Evolutionary conservation across 768 basidiomycete genomes (phyloP).

Genomic region (Leccinum barrowsii): DNA sequence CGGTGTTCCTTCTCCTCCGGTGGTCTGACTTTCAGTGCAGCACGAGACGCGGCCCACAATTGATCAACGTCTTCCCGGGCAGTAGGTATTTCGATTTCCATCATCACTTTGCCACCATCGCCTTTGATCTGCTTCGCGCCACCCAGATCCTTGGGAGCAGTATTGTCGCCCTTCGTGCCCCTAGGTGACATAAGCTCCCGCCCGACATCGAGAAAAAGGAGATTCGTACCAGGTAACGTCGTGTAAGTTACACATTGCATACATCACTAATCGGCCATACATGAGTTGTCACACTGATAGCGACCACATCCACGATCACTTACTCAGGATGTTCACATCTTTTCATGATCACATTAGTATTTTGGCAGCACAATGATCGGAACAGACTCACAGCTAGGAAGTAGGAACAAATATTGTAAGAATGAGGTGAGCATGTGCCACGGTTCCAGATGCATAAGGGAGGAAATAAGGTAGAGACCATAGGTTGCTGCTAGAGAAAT

Average conservation of each 20-base stretch:
- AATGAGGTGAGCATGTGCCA: constrained; percentile 98
- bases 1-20: constrained; percentile 79
- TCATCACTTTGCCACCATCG: constrained; percentile 79
- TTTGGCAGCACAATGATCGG: background rate
- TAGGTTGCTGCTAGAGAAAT: constrained; percentile 76
- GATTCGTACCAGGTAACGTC: constrained; percentile 70
- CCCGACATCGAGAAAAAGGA: background rate
- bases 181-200: constrained; percentile 26
- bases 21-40: constrained; percentile 62
- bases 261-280: constrained; percentile 59
- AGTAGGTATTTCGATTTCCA: constrained; percentile 84
- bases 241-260: constrained; percentile 90
- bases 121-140: constrained; percentile 86
- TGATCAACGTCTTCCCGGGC: constrained; percentile 84
- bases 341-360: constrained; percentile 9
- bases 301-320: constrained; percentile 14
- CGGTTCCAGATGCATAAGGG: constrained; percentile 87
- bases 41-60: constrained; percentile 76
- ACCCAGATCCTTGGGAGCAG: constrained; percentile 82
- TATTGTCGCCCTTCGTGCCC: constrained; percentile 94
- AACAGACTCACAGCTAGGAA: constrained; percentile 60
- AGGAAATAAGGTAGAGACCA: constrained; percentile 81
- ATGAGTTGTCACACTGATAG: background rate
- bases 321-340: constrained; percentile 80
- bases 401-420: constrained; percentile 86